A percentile compares a stretch with the other conserved stretches of the same genome.
Conservation (phyloP, 257 asterid genomes). For the Capsicum baccatum region DNA sequence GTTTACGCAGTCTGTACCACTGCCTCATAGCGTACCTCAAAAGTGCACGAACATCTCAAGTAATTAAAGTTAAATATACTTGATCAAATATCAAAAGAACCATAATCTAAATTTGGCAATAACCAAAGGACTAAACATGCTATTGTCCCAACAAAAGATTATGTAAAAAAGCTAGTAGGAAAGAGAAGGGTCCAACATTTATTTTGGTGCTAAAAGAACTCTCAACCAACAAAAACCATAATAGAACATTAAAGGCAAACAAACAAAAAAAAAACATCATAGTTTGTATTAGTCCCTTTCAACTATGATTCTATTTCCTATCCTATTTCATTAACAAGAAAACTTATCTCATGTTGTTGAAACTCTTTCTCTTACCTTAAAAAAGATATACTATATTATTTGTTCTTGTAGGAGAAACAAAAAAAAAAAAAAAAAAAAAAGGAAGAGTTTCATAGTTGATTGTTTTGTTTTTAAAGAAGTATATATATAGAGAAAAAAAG, state of each 20-base stretch:
- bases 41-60: not conserved
- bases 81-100: not conserved
- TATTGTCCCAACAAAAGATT: not conserved
- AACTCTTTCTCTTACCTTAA: slow-evolving; percentile 9
- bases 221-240: slow-evolving; percentile 27
- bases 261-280: slow-evolving; percentile 3
- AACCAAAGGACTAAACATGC: not conserved
- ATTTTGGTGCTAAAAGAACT: slow-evolving; percentile 30
- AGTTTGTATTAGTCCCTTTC: slow-evolving; percentile 21
- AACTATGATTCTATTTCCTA: slow-evolving; percentile 20
- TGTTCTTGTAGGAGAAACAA: not conserved
- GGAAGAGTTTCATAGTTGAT: slow-evolving; percentile 30
- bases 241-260: not conserved
- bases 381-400: not conserved
- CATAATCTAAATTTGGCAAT: not conserved
- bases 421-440: not conserved
- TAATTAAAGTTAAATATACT: not conserved
- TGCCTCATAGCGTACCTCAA: not conserved
- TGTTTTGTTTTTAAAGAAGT: not conserved
- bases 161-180: not conserved
- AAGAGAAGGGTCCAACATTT: slow-evolving; percentile 27
- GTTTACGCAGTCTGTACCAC: too few relatives aligned
- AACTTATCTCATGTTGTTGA: not conserved
- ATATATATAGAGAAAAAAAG: not conserved
- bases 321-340: not conserved